These are phyloP conservation scores for Lichtheimia ramosa DNA, from an alignment of 371 early-diverging fungal species.

Conservation along the genomic window DNA sequence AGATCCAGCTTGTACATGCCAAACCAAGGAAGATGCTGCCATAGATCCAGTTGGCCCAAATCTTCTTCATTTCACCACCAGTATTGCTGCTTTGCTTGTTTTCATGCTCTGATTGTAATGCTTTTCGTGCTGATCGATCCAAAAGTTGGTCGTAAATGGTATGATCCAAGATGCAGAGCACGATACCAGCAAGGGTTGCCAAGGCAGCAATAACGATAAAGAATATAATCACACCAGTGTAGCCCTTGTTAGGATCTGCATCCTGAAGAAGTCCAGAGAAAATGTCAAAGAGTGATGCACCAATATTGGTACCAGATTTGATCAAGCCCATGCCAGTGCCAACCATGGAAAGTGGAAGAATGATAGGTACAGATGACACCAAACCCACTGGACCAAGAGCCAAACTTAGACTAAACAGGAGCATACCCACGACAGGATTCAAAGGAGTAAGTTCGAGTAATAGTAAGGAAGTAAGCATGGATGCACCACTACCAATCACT, in stretches of 20 bases:
- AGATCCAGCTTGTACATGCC: slow-evolving; percentile 49
- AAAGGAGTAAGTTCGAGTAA: slow-evolving; percentile 55
- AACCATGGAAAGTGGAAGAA: slow-evolving; percentile 55
- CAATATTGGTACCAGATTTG: slow-evolving; percentile 68
- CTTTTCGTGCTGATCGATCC: slow-evolving; percentile 27
- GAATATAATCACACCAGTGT: slow-evolving; percentile 56
- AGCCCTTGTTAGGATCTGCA: slow-evolving; percentile 40
- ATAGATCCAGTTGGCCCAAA: slow-evolving; percentile 49
- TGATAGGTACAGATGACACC: slow-evolving; percentile 66
- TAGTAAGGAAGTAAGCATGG: slow-evolving; percentile 48
- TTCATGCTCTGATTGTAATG: slow-evolving; percentile 8
- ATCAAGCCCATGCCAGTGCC: slow-evolving; percentile 74
- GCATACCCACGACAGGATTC: slow-evolving; percentile 59
- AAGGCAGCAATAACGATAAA: slow-evolving; percentile 48
- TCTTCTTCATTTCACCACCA: slow-evolving; percentile 1
- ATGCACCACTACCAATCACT: slow-evolving; percentile 51
- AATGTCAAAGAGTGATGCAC: slow-evolving; percentile 67
- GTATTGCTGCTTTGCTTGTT: slow-evolving; percentile 4
- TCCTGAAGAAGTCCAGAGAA: slow-evolving; percentile 67
- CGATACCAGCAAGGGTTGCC: slow-evolving; percentile 40
- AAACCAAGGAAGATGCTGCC: slow-evolving; percentile 35
- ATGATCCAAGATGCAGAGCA: slow-evolving; percentile 41
- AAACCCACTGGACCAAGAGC: slow-evolving; percentile 68
- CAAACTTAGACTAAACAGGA: slow-evolving; percentile 64
- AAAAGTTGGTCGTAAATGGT: slow-evolving; percentile 47